Percentiles rank a stretch among this genome's conserved stretches.
phyloP scores from a whole-genome alignment of 108 stramenopile genomes.

The Stephanodiscus triporus region DNA sequence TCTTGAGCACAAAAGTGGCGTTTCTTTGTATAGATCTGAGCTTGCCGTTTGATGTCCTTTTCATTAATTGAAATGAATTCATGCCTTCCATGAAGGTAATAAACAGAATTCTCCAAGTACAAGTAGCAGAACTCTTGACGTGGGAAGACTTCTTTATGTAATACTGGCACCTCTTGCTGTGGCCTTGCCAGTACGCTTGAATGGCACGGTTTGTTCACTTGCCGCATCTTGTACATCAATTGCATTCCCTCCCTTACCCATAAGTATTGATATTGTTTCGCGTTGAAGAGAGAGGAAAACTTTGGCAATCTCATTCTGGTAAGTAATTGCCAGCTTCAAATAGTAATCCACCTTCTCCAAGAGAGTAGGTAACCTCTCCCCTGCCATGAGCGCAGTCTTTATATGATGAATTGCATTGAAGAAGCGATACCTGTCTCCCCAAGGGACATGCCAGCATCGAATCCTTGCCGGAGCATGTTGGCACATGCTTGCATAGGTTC shows the following conservation, averaged over 20 bases:
- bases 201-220: constrained; percentile 18
- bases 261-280: constrained; percentile 22
- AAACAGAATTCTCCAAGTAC: neutral
- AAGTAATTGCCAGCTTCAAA: constrained; percentile 9
- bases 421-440: constrained; percentile 19
- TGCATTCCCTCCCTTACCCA: constrained; percentile 14
- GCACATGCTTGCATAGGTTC: too few species aligned
- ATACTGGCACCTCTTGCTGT: constrained; percentile 22
- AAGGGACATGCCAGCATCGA: constrained; percentile 21
- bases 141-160: constrained; percentile 2
- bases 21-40: too few species aligned
- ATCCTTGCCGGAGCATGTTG: constrained; percentile 15
- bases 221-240: too few species aligned
- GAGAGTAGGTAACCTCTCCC: constrained; percentile 22
- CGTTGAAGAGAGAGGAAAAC: constrained; percentile 2
- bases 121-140: too few species aligned
- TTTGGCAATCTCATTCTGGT: constrained; percentile 2
- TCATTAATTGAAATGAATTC: neutral
- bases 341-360: constrained; percentile 21
- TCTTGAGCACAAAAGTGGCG: too few species aligned
- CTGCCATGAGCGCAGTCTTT: constrained; percentile 7
- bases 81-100: constrained; percentile 1
- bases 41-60: too few species aligned
- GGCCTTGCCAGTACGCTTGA: constrained; percentile 24
- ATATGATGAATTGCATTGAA: constrained; percentile 9